Conservation (phyloP, 148 eudicot genomes). For the Camellia japonica region DNA sequence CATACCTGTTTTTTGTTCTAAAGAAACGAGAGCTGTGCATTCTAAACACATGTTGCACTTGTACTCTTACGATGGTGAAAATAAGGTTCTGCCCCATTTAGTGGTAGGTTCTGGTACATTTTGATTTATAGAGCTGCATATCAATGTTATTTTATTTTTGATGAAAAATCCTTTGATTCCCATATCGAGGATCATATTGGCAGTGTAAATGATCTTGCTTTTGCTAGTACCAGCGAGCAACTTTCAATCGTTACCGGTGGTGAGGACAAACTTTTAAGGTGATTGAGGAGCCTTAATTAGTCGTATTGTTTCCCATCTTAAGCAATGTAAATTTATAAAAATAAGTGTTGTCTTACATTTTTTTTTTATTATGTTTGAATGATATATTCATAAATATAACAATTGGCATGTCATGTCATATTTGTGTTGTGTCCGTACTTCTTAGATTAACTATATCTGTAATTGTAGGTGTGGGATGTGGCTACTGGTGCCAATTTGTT, state of each 20-base stretch:
- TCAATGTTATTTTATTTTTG: neutral
- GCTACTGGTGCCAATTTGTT: constrained; percentile 32
- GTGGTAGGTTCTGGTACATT: constrained; percentile 29
- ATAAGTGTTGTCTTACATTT: no score
- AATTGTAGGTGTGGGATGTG: constrained; percentile 51
- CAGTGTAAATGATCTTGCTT: constrained; percentile 54
- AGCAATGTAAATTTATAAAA: neutral
- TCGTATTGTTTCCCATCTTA: neutral
- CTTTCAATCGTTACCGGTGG: constrained; percentile 51
- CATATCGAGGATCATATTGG: constrained; percentile 57
- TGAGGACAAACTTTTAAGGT: constrained; percentile 58
- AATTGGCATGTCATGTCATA: no score
- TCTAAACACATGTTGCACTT: constrained; percentile 50
- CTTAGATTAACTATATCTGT: neutral
- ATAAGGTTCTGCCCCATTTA: constrained; percentile 33
- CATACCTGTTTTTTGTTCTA: neutral
- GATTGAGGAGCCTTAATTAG: constrained; percentile 6
- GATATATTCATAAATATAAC: no score
- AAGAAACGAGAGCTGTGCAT: constrained; percentile 42
- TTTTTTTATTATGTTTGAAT: no score
- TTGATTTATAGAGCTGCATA: neutral
- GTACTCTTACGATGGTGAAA: constrained; percentile 33
- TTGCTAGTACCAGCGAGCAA: constrained; percentile 44
- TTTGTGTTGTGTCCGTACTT: no score
- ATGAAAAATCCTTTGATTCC: neutral